phyloP scores from a whole-genome alignment of 805 yeast genomes.

The Saturnispora silvae region DNA sequence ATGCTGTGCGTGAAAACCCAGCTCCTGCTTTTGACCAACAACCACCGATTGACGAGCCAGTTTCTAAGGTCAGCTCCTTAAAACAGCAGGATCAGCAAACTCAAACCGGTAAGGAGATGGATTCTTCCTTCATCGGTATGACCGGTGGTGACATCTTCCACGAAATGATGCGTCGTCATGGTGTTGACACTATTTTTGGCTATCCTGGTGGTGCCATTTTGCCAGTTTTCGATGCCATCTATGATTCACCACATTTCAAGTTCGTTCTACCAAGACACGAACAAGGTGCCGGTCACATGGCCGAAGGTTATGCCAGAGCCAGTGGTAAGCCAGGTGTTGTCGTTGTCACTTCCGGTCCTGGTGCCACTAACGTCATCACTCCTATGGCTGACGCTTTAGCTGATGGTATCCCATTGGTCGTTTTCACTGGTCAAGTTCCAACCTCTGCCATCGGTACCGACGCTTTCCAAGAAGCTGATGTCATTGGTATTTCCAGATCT shows the following conservation, averaged over 20 bases:
- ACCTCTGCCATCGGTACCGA: constrained; percentile 95
- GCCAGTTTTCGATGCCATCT: constrained; percentile 96
- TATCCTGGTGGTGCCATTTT: constrained; percentile 98
- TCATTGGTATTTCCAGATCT: constrained; percentile 89
- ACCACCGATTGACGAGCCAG: background rate
- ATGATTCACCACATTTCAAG: constrained; percentile 78
- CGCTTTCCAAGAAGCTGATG: constrained; percentile 99
- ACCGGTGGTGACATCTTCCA: constrained; percentile 99
- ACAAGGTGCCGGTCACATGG: constrained; percentile 99
- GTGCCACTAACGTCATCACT: constrained; percentile 97
- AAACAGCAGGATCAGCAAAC: no score
- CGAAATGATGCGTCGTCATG: constrained; percentile 95
- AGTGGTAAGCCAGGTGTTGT: constrained; percentile 96
- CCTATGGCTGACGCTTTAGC: constrained; percentile 96
- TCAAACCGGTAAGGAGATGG: constrained; percentile 31
- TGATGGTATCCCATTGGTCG: constrained; percentile 96
- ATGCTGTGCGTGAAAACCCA: constrained; percentile 14
- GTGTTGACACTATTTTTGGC: constrained; percentile 93
- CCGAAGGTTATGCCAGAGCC: constrained; percentile 97
- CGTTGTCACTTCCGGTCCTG: constrained; percentile 97
- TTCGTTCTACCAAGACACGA: constrained; percentile 94
- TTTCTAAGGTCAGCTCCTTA: no score
- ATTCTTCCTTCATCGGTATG: constrained; percentile 83
- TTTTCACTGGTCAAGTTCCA: constrained; percentile 95
- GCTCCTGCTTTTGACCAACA: constrained; percentile 16